These are phyloP conservation scores for Ophidiomyces ophidiicola DNA, from an alignment of 2,329 filamentous ascomycete species.

Conservation along the genomic window DNA sequence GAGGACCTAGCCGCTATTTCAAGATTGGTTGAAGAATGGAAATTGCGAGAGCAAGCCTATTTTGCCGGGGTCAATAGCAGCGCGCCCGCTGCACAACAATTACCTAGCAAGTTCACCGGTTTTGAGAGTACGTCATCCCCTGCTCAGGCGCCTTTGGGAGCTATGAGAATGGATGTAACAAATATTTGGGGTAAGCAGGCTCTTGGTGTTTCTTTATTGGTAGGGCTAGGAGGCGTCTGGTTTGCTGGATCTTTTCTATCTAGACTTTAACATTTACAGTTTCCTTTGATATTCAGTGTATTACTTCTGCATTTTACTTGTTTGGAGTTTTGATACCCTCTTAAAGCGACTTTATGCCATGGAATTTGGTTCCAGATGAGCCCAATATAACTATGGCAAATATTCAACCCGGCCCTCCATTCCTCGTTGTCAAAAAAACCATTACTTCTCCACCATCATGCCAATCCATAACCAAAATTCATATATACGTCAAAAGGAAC, in stretches of 20 bases:
- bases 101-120: too few relatives aligned
- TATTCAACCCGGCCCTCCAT: too few relatives aligned
- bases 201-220: constrained; percentile 20
- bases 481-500: constrained; percentile 12
- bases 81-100: constrained; percentile 9
- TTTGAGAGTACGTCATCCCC: background rate
- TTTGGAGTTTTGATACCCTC: constrained; percentile 6
- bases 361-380: background rate
- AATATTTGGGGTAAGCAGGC: constrained; percentile 19
- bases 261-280: constrained; percentile 1
- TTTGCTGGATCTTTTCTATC: constrained; percentile 15
- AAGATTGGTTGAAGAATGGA: constrained; percentile 44
- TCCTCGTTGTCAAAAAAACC: too few relatives aligned
- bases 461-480: constrained; percentile 2
- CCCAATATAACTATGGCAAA: background rate
- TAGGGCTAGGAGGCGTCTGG: constrained; percentile 22
- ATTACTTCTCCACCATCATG: background rate
- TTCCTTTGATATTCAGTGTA: background rate
- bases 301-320: background rate
- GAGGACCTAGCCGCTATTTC: constrained; percentile 68
- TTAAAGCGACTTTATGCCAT: background rate
- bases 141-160: constrained; percentile 10
- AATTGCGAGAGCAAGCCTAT: constrained; percentile 27
- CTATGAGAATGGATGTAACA: constrained; percentile 18
- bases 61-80: constrained; percentile 16